Base-by-base conservation (phyloP, 169 alveolate genomes). In the Toxoplasma gondii region DNA sequence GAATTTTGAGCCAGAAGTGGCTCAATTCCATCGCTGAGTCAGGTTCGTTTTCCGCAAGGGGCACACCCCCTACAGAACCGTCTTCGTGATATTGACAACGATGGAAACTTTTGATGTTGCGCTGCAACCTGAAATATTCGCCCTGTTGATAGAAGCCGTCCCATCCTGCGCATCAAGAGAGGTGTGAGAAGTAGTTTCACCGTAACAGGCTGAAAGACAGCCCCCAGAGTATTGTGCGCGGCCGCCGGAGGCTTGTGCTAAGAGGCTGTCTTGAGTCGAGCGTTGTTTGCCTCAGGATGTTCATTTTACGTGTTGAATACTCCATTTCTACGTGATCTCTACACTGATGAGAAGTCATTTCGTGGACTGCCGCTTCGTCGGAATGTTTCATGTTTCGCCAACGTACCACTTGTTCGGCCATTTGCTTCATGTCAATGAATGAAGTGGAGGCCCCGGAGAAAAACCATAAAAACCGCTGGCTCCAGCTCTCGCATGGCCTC, bases 401-500 rank as follows among this genome's bases (percentile, higher is more conserved):
- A 64, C 24, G 74, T 64, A 74, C 84, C 84, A 74, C 9, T 12
- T 74, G 84, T 36, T 74, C 84, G 44, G 84, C 84, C 19, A 74
- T 36, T 27, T 74, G 84, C 22, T n/a, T 74, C 24, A 74, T 31
- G 44, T 17, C 39, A 0, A n/a, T 36, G 84, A 74, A 74, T 74
- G 84, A 74, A n/a, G 84, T 9, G 9, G 84, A 74, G 24, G 84
- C 84, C 84, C 84, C 84, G 1, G 84, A 34, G 43, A 74, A 10
- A 31, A 12, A 2, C 43, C 84, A 1, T n/a, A 24, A 74, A 74
- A 74, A 31, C 1, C 7, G 12, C n/a, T 74, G 84, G 39, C 27
- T 16, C 84, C 84, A 74, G 49, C 45, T 74, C n/a, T n/a, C 84
- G n/a, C 84, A 74, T 16, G 84, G 84, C n/a, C 84, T 10, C 84